These are phyloP conservation scores for Boletus reticulatus DNA, from an alignment of 768 basidiomycete species.

Conservation along the genomic window DNA sequence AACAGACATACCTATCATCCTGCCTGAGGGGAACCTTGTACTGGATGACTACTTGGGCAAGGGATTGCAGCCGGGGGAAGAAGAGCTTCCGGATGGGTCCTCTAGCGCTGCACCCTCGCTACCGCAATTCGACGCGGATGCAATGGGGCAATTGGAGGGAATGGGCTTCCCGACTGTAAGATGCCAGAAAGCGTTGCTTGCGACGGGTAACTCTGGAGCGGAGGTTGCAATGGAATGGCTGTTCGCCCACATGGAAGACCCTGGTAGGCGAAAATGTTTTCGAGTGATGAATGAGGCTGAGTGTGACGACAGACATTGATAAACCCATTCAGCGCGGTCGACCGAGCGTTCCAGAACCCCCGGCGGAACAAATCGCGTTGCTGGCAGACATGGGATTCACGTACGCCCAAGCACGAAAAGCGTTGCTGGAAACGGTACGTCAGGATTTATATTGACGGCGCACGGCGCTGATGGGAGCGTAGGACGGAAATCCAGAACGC, in stretches of 20 bases:
- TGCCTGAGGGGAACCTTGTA: constrained; percentile 60
- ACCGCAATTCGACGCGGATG: constrained; percentile 71
- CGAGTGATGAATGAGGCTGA: background rate
- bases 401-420: constrained; percentile 76
- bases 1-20: constrained; percentile 79
- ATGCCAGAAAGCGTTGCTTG: constrained; percentile 87
- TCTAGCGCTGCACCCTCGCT: constrained; percentile 36
- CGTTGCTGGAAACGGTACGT: constrained; percentile 81
- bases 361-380: constrained; percentile 67
- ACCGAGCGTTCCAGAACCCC: constrained; percentile 49
- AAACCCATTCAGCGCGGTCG: constrained; percentile 52
- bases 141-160: constrained; percentile 71
- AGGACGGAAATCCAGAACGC: constrained; percentile 76
- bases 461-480: background rate
- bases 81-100: constrained; percentile 59
- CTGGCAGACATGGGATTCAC: constrained; percentile 95
- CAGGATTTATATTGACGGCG: background rate
- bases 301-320: constrained; percentile 71
- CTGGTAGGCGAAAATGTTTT: constrained; percentile 47
- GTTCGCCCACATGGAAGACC: constrained; percentile 92
- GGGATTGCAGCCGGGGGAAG: constrained; percentile 71
- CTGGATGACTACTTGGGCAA: constrained; percentile 65
- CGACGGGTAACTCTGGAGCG: constrained; percentile 73
- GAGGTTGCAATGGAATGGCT: constrained; percentile 96
- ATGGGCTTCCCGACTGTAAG: constrained; percentile 92